Evolutionary conservation across 176 grass and related monocot genomes (phyloP).

Genomic region (Lolium multiflorum): DNA sequence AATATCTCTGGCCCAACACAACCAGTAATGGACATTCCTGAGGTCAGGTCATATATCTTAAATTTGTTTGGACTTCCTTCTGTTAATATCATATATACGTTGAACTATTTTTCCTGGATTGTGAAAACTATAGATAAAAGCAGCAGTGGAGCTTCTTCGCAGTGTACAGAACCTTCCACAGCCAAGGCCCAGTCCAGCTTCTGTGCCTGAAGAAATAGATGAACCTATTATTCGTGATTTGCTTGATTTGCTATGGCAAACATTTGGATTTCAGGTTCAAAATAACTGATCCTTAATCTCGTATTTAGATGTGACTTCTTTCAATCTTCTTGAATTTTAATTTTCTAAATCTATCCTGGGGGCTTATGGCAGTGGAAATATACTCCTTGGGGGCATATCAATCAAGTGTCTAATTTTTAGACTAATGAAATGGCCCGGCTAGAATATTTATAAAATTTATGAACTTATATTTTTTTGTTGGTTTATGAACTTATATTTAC

Average conservation of each 20-base stretch:
- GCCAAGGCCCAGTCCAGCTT: slow-evolving; percentile 30
- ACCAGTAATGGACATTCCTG: slow-evolving; percentile 81
- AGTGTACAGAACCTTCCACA: slow-evolving; percentile 40
- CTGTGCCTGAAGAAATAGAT: not conserved
- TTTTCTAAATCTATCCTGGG: too few species aligned
- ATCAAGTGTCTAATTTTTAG: too few species aligned
- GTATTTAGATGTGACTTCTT: not conserved
- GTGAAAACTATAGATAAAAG: slow-evolving; percentile 63
- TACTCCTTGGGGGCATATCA: too few species aligned
- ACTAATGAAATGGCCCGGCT: too few species aligned
- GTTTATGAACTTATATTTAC: too few species aligned
- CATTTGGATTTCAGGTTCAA: slow-evolving; percentile 89
- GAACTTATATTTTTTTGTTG: too few species aligned
- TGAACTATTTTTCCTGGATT: not conserved
- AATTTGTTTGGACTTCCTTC: slow-evolving; percentile 13
- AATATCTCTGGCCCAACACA: slow-evolving; percentile 51
- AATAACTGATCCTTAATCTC: slow-evolving; percentile 10
- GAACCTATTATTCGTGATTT: slow-evolving; percentile 47
- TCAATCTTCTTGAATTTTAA: too few species aligned
- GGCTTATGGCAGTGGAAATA: too few species aligned
- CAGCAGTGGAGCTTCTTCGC: slow-evolving; percentile 59
- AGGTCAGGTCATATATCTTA: slow-evolving; percentile 47
- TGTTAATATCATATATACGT: not conserved
- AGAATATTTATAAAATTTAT: too few species aligned
- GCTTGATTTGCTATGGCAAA: slow-evolving; percentile 79